These are phyloP conservation scores for Suillus ampliporus DNA, from an alignment of 768 basidiomycete genomes.

Conservation along the genomic window DNA sequence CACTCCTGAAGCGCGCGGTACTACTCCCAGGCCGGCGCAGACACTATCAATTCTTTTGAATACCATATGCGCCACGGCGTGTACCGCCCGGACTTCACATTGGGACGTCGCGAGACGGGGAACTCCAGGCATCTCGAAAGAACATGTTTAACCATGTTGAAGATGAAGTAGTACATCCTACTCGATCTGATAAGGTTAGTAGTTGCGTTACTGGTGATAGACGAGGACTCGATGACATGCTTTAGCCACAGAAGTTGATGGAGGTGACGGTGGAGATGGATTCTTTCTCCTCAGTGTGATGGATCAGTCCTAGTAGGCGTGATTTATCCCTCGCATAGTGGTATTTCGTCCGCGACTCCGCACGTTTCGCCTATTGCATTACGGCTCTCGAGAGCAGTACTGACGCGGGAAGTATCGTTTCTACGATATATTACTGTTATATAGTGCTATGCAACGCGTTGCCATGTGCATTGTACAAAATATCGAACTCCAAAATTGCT, in stretches of 20 bases:
- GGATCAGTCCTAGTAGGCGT: too few species aligned
- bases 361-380: too few species aligned
- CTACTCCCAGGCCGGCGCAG: not conserved
- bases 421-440: too few species aligned
- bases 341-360: too few species aligned
- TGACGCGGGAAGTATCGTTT: too few species aligned
- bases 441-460: too few species aligned
- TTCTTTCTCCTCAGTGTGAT: not conserved
- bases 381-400: too few species aligned
- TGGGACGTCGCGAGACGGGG: not conserved
- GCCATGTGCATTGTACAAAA: too few species aligned
- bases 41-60: not conserved
- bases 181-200: not conserved
- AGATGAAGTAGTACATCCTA: not conserved
- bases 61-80: not conserved
- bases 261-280: not conserved
- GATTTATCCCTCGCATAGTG: too few species aligned
- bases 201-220: not conserved
- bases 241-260: not conserved
- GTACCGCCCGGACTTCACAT: not conserved
- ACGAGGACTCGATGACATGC: too few species aligned
- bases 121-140: not conserved
- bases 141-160: not conserved
- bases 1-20: constrained; percentile 5
- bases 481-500: too few species aligned